Evolutionary conservation across 2,329 filamentous ascomycete genomes (phyloP), one percentile per base, ranked within the genome.

Genomic region (Nothophoma quercina): DNA sequence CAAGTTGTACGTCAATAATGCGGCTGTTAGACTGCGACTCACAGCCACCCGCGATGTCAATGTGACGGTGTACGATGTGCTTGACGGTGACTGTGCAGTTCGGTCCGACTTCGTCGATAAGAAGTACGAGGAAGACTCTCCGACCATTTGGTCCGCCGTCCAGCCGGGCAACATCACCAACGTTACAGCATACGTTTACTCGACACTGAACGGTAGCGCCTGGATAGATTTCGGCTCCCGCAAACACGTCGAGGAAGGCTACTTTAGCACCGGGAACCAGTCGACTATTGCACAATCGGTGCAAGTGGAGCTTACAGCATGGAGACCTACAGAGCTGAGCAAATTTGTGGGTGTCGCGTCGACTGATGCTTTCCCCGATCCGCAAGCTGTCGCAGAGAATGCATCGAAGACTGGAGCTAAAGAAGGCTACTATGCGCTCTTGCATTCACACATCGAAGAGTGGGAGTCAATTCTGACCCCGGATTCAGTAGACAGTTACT

Each of bases 321-420:
- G 83, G 1, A 65, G 83, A 58, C 79, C 79, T 0, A 77, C 83
- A 3, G 82, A 78, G 1, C 72, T 90, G 36, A 83, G 80, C 38
- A 91, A 91, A 64, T 90, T 82, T 59, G 79, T 91, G 13, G 88
- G 88, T 22, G 82, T 80, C 40, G 88, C 88, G 4, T 89, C 88
- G 1, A 83, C 82, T 0, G 88, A 91, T 69, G 87, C 86, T 0
- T 91, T 90, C 63, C 55, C 74, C 0, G 74, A 87, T 56, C 83
- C 88, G 0, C 75, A 82, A 51, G 62, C 69, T 2, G 77, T 79
- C 1, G 88, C 88, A 2, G 77, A 78, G 51, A 68, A 79, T 5
- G 86, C 86, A 2, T 84, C 83, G 0, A 64, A 76, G 5, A 69
- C 73, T 1, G 87, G 78, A 30, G 75, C 78, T 47, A 62, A 72